Conservation (phyloP, 2,329 filamentous ascomycete species). For the Cadophora malorum region DNA sequence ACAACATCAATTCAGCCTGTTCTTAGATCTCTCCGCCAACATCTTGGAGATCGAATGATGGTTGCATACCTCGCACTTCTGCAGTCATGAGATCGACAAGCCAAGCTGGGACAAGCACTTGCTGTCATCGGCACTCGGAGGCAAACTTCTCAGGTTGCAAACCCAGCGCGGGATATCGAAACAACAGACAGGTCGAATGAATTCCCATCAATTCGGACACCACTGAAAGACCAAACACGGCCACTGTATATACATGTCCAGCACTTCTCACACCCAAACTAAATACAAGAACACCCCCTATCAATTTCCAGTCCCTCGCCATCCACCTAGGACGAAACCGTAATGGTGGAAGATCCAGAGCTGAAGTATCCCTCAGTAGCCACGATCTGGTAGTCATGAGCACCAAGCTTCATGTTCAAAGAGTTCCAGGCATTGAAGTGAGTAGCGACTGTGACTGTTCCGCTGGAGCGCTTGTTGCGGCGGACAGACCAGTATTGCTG, state of each 20-base stretch:
- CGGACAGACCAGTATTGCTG: conserved; percentile 61
- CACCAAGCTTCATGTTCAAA: conserved; percentile 55
- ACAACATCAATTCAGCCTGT: neutral
- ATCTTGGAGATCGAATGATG: neutral
- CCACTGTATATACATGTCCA: neutral
- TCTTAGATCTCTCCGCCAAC: neutral
- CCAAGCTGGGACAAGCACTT: conserved; percentile 11
- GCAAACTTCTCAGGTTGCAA: neutral
- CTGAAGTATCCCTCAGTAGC: conserved; percentile 34
- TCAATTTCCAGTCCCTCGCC: neutral
- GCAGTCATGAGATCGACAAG: neutral
- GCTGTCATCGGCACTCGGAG: neutral
- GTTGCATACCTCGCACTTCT: neutral
- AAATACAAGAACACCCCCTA: neutral
- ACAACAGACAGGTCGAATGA: neutral
- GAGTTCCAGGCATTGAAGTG: conserved; percentile 61
- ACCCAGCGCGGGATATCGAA: neutral
- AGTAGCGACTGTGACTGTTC: conserved; percentile 55
- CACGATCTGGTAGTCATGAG: conserved; percentile 57
- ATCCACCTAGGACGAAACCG: conserved; percentile 23
- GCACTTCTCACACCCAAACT: neutral
- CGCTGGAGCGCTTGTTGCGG: conserved; percentile 55
- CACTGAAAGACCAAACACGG: neutral
- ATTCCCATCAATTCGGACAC: neutral
- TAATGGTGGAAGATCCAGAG: conserved; percentile 29